Conservation (phyloP, 106 monocot species). For the Triglochin maritima region DNA sequence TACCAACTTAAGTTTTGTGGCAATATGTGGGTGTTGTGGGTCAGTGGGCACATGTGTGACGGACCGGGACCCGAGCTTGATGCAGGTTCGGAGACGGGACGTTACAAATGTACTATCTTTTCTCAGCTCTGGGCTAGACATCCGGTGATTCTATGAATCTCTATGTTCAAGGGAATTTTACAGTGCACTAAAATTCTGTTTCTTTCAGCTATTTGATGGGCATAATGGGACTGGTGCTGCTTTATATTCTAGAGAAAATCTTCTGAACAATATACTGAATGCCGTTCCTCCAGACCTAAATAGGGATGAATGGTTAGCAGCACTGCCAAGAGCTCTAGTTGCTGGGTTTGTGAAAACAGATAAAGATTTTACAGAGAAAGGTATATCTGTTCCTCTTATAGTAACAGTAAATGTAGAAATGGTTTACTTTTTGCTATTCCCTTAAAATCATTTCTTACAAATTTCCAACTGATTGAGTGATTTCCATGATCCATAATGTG, state of each 20-base stretch:
- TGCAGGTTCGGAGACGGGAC: too few relatives aligned
- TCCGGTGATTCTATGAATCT: neutral
- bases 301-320: conserved; percentile 85
- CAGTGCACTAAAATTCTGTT: neutral
- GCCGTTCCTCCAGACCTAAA: conserved; percentile 73
- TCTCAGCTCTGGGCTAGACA: too few relatives aligned
- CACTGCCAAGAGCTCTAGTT: conserved; percentile 86
- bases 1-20: too few relatives aligned
- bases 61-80: too few relatives aligned
- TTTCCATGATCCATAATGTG: too few relatives aligned
- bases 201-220: conserved; percentile 79
- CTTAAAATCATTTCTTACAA: too few relatives aligned
- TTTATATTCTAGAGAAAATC: conserved; percentile 72
- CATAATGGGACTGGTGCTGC: conserved; percentile 91
- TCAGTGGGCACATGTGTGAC: too few relatives aligned
- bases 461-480: too few relatives aligned
- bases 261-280: conserved; percentile 66
- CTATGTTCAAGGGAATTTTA: neutral
- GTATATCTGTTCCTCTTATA: conserved; percentile 11
- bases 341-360: conserved; percentile 97
- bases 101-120: too few relatives aligned
- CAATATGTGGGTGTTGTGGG: too few relatives aligned
- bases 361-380: conserved; percentile 84
- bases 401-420: too few relatives aligned
- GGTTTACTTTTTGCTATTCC: too few relatives aligned